These are phyloP conservation scores for Didymella arachidicola DNA, from an alignment of 2,329 filamentous ascomycete genomes.

Conservation along the genomic window DNA sequence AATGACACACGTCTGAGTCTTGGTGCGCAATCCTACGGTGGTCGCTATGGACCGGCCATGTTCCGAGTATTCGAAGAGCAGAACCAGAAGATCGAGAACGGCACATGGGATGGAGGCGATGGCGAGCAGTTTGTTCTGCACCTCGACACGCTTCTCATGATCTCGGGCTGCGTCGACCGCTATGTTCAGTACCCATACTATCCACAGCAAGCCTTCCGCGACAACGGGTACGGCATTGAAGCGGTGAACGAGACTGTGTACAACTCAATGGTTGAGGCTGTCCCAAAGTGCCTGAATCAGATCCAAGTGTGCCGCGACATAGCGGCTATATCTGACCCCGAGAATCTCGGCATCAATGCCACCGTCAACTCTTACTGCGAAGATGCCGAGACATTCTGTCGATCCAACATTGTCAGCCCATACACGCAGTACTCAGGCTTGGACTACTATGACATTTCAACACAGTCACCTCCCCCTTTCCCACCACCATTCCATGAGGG, in stretches of 20 bases:
- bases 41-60: slow-evolving; percentile 63
- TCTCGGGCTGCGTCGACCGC: slow-evolving; percentile 54
- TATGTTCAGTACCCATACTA: slow-evolving; percentile 57
- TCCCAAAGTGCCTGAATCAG: slow-evolving; percentile 25
- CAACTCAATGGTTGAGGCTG: slow-evolving; percentile 25
- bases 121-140: slow-evolving; percentile 25
- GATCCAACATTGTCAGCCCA: slow-evolving; percentile 26
- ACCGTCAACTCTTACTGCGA: slow-evolving; percentile 56
- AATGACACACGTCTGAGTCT: slow-evolving; percentile 32
- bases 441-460: slow-evolving; percentile 33
- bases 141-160: slow-evolving; percentile 59
- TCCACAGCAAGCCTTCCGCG: slow-evolving; percentile 57
- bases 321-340: slow-evolving; percentile 43
- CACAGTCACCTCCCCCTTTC: slow-evolving; percentile 30
- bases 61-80: slow-evolving; percentile 61
- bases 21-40: slow-evolving; percentile 56
- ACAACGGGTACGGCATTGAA: slow-evolving; percentile 64
- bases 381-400: slow-evolving; percentile 58
- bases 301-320: slow-evolving; percentile 25
- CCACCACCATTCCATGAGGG: slow-evolving; percentile 28
- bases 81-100: slow-evolving; percentile 58
- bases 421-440: slow-evolving; percentile 27
- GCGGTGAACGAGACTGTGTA: slow-evolving; percentile 52
- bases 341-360: slow-evolving; percentile 41
- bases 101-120: slow-evolving; percentile 21